Percentiles rank a stretch among this genome's conserved stretches.
These are phyloP conservation scores for Saprolegnia diclina DNA, from an alignment of 352 stramenopile species.

Conservation along the genomic window DNA sequence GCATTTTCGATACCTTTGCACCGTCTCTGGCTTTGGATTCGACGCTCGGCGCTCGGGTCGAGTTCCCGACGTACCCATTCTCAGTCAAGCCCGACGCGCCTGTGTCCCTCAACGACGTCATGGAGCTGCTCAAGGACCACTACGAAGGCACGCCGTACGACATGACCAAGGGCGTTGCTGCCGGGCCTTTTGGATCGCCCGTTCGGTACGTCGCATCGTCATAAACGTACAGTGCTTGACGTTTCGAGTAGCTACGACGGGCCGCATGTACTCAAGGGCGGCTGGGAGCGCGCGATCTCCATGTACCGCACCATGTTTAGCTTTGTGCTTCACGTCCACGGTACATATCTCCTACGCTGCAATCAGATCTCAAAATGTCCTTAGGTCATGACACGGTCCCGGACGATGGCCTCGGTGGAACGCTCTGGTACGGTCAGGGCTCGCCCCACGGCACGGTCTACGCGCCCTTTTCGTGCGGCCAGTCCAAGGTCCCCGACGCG, in stretches of 20 bases:
- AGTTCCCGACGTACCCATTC: slow-evolving; percentile 85
- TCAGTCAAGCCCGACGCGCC: slow-evolving; percentile 42
- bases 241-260: slow-evolving; percentile 29
- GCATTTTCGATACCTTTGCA: slow-evolving; percentile 79
- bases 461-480: slow-evolving; percentile 81
- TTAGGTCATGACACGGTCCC: slow-evolving; percentile 47
- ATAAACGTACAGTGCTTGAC: slow-evolving; percentile 38
- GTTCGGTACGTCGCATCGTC: slow-evolving; percentile 72
- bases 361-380: background rate
- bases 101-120: slow-evolving; percentile 79
- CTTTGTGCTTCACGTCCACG: slow-evolving; percentile 43
- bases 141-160: slow-evolving; percentile 91
- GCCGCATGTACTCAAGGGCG: slow-evolving; percentile 36
- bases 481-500: slow-evolving; percentile 39
- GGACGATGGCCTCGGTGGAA: slow-evolving; percentile 50
- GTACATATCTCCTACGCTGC: background rate
- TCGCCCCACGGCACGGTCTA: slow-evolving; percentile 84
- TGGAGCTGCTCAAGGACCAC: slow-evolving; percentile 88
- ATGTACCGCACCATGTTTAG: slow-evolving; percentile 91
- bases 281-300: slow-evolving; percentile 91
- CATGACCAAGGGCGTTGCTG: slow-evolving; percentile 69
- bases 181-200: slow-evolving; percentile 86
- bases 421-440: slow-evolving; percentile 87
- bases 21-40: slow-evolving; percentile 62
- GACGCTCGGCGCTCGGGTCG: slow-evolving; percentile 49